Evolutionary conservation across 2,329 filamentous ascomycete species (phyloP), one percentile per base, ranked within the genome.

Genomic region (Trichoderma sp.): DNA sequence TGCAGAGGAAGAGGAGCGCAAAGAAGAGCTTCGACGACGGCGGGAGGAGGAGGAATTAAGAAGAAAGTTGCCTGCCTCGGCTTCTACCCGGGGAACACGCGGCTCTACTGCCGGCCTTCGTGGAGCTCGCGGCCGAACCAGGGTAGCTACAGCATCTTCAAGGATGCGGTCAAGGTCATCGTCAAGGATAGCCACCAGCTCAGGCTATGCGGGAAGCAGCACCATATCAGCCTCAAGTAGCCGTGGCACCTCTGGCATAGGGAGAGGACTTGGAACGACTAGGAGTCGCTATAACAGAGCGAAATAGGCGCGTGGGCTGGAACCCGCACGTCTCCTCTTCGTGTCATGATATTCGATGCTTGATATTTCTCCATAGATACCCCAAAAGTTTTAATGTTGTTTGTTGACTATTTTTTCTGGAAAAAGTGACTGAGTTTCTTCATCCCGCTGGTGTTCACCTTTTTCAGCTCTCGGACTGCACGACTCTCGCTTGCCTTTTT

Each of bases 361-460:
- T 34, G 57, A 34, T 34, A 60, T 60, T 60, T 74, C 63, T 57
- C 39, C 71, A 64, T 75, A 80, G 77, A 80, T 80, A 80, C 79
- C 79, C 79, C 76, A 30, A 65, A 61, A 58, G 14, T 51, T 39
- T 28, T 14, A 36, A 36, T 39, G 36, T n/a, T 18, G 51, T 47
- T n/a, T 18, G 51, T 47, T 26, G n/a, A 51, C 75, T 75, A 77
- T 73, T 88, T 88, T 83, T 95, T 97, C 73, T 90, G 90, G 81
- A 99, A 99, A 83, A 99, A 99, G 73, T 91, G 89, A 79, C 93
- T 97, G 88, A 99, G 88, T 85, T 98, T 99, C 87, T 93, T 96
- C 96, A 99, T 99, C 1, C 96, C 96, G 26, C 83, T 89, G 0
- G 92, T 95, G 82, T 98, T 93, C 62, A 95, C 95, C 83, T 98